These are phyloP conservation scores for Fusarium oligoseptatum DNA, from an alignment of 2,329 filamentous ascomycete genomes.

Conservation along the genomic window DNA sequence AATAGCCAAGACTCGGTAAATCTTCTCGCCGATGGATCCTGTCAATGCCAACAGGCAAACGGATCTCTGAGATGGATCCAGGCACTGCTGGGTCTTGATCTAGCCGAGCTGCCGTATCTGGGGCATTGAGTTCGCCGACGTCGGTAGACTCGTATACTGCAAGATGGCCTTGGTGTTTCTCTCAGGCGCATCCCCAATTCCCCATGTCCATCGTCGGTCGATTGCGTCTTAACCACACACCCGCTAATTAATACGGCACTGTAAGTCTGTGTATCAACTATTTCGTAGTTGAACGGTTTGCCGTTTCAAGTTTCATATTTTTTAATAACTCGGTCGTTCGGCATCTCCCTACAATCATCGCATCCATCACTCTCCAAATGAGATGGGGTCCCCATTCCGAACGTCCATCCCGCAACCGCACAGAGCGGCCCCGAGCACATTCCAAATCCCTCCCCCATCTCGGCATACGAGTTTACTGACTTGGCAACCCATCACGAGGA, in stretches of 20 bases:
- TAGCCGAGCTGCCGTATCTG: not conserved
- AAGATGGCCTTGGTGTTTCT: too few species aligned
- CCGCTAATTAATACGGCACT: not conserved
- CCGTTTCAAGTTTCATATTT: not conserved
- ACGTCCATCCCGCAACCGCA: not conserved
- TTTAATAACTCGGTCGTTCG: not conserved
- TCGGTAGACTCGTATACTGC: not conserved
- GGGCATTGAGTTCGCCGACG: not conserved
- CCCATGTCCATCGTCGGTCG: not conserved
- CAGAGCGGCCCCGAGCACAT: not conserved
- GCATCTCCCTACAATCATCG: not conserved
- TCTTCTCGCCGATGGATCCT: not conserved
- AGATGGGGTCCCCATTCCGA: not conserved
- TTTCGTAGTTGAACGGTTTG: not conserved
- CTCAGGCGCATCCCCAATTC: not conserved
- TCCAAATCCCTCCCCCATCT: not conserved
- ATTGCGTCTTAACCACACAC: not conserved
- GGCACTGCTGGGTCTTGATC: not conserved
- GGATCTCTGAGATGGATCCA: not conserved
- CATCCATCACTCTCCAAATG: not conserved
- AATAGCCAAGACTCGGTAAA: not conserved
- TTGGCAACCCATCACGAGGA: not conserved
- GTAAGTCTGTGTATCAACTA: not conserved
- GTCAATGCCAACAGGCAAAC: not conserved
- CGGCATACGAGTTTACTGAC: not conserved